Base-by-base conservation (phyloP, 305 asterid genomes). In the Solanum hybrid region DNA sequence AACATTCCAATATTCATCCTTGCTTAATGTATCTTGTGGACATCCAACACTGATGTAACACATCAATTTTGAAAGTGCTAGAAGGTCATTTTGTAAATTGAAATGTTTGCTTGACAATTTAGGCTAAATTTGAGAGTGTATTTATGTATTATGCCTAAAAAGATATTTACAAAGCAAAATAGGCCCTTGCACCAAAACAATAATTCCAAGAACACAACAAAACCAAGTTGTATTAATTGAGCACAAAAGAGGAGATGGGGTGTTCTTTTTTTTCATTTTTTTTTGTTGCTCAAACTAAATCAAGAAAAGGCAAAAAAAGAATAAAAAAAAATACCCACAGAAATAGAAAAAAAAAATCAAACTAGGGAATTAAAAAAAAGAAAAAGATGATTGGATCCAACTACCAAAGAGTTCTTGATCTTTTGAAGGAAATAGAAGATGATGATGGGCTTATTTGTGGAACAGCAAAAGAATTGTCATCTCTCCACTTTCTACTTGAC, bases 381-480 rank as follows among this genome's bases (percentile, higher is more conserved):
- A n/a, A n/a, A 1, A 46, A 16, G 14, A 31, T 36, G 2, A 84
- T 51, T 84, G 36, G 31, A 84, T 51, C 32, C 72, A 17, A 29
- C 89, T 76, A 76, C 86, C 80, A 76, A 29, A 75, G 73, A 88
- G 79, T 88, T 88, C 86, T 32, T 78, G 85, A 88, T 88, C 89
- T 77, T 71, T 88, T 88, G 34, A 76, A 78, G 22, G 89, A 42
- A 46, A 71, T 32, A 17, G 87, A 76, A 46, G 78, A 10, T 88
- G 95, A 75, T 22, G 77, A 10, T 91, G 95, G 95, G 80, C 84
- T 91, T 69, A 94, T 96, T 90, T 94, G 97, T 88, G 98, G 98
- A 89, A 97, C 97, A 8, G 96, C 93, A 90, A 93, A 95, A 60
- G 91, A 94, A 88, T 95, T 94, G 87, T 95, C 98, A 80, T 93